These are phyloP conservation scores for Fusarium sp. DNA, from an alignment of 2,329 filamentous ascomycete genomes.

Conservation along the genomic window DNA sequence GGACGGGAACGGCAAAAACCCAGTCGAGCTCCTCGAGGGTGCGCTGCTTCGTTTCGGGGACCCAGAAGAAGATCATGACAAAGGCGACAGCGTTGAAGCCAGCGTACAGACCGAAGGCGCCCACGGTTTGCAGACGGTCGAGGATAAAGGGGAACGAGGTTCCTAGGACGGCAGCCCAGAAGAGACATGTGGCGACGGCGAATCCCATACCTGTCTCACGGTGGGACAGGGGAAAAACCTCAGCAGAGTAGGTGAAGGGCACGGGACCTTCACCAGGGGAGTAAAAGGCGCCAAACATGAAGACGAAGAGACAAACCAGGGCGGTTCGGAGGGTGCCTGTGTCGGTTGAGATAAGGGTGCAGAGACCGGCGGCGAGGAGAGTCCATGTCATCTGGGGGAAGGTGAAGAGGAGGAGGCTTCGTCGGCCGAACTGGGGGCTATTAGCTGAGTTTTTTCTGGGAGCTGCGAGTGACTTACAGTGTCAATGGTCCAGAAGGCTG, in stretches of 20 bases:
- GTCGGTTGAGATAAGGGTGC: slow-evolving; percentile 50
- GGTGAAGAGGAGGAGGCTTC: slow-evolving; percentile 71
- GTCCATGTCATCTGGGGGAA: slow-evolving; percentile 75
- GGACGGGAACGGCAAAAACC: slow-evolving; percentile 60
- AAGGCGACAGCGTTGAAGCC: slow-evolving; percentile 67
- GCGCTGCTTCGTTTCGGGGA: slow-evolving; percentile 66
- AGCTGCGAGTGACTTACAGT: slow-evolving; percentile 50
- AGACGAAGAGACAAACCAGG: slow-evolving; percentile 69
- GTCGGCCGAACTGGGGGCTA: slow-evolving; percentile 63
- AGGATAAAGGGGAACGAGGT: slow-evolving; percentile 65
- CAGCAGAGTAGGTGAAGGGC: slow-evolving; percentile 71
- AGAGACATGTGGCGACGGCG: slow-evolving; percentile 70
- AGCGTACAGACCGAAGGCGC: slow-evolving; percentile 64
- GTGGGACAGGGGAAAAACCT: slow-evolving; percentile 74
- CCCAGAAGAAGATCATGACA: slow-evolving; percentile 63
- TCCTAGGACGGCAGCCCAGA: slow-evolving; percentile 63
- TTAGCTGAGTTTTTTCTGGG: slow-evolving; percentile 8
- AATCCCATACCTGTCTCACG: slow-evolving; percentile 74
- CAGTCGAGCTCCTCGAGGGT: slow-evolving; percentile 64
- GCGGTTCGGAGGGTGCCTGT: slow-evolving; percentile 59
- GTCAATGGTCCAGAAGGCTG: slow-evolving; percentile 75
- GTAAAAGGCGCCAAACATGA: slow-evolving; percentile 74
- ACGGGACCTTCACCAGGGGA: slow-evolving; percentile 74
- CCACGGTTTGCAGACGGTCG: slow-evolving; percentile 46
- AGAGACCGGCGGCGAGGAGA: slow-evolving; percentile 58